A percentile compares a stretch with the other conserved stretches of the same genome.
Conservation (phyloP, 306 rosid species). For the Cucurbita maxima region DNA sequence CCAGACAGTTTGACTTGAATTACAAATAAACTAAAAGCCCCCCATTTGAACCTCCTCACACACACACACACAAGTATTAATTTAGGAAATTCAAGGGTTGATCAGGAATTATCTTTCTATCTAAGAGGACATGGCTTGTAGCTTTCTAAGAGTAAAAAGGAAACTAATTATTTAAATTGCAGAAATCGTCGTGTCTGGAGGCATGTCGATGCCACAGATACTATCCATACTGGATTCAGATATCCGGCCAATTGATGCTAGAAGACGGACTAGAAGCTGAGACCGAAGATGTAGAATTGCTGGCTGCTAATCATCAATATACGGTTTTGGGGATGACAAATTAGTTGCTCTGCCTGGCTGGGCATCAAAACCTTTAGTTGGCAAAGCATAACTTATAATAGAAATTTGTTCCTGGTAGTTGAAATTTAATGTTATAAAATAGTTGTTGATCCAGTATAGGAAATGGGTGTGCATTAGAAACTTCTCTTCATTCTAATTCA, state of each 20-base stretch:
- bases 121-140: background rate
- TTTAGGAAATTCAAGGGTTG: background rate
- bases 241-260: slow-evolving; percentile 29
- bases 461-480: background rate
- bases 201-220: slow-evolving; percentile 92
- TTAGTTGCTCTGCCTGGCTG: slow-evolving; percentile 3
- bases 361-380: slow-evolving; percentile 7
- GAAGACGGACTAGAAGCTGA: slow-evolving; percentile 38
- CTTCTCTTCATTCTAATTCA: background rate
- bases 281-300: slow-evolving; percentile 11
- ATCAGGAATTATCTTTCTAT: background rate
- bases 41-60: background rate
- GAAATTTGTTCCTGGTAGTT: background rate
- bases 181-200: slow-evolving; percentile 90
- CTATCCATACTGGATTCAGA: slow-evolving; percentile 46
- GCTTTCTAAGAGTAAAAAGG: background rate
- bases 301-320: slow-evolving; percentile 13
- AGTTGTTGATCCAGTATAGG: background rate
- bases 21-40: background rate
- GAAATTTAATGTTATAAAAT: slow-evolving; percentile 23
- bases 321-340: slow-evolving; percentile 8
- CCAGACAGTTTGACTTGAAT: background rate
- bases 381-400: slow-evolving; percentile 11
- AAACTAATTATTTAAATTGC: slow-evolving; percentile 15
- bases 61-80: too few relatives aligned